These are phyloP conservation scores for Clavariopsis aquatica DNA, from an alignment of 495 filamentous ascomycete genomes.

Conservation along the genomic window DNA sequence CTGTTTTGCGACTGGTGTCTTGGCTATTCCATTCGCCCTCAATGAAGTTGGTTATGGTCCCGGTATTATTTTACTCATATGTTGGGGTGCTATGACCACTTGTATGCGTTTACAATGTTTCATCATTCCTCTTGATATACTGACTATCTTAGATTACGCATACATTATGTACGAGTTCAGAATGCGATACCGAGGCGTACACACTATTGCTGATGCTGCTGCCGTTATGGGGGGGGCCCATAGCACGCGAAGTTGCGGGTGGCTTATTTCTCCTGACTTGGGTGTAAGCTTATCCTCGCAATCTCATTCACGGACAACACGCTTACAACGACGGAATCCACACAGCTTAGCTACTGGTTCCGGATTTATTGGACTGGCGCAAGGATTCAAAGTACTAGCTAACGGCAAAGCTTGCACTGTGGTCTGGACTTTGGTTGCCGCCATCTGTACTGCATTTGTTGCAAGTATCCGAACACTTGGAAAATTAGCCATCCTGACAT, in stretches of 20 bases:
- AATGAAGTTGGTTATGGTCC: not conserved
- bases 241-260: not conserved
- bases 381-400: not conserved
- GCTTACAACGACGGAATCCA: not conserved
- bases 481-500: not conserved
- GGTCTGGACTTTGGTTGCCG: not conserved
- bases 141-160: not conserved
- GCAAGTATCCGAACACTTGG: not conserved
- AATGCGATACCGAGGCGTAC: not conserved
- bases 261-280: not conserved
- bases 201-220: not conserved
- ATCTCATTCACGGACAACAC: not conserved
- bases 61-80: not conserved
- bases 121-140: not conserved
- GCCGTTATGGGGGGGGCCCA: not conserved
- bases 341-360: not conserved
- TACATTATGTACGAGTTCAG: not conserved
- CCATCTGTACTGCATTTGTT: not conserved
- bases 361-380: not conserved
- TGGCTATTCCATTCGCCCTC: not conserved
- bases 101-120: not conserved
- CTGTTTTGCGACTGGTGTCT: not conserved
- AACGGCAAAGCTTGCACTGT: not conserved
- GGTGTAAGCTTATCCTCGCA: not conserved
- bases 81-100: not conserved